phyloP scores from a whole-genome alignment of 371 early-diverging fungal species.

The Zancudomyces culisetae region DNA sequence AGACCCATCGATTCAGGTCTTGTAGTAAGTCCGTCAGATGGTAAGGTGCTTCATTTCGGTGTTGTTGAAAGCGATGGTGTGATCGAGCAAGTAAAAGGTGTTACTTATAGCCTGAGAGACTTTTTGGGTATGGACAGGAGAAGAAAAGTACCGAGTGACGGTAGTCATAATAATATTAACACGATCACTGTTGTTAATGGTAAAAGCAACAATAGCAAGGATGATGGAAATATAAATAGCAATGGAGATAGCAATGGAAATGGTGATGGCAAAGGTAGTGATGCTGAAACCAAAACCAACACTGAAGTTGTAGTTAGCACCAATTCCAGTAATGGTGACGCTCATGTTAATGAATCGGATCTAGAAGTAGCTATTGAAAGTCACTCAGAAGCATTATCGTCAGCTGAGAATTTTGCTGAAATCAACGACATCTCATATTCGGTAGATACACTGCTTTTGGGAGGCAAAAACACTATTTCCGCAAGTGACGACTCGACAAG shows the following conservation, averaged over 20 bases:
- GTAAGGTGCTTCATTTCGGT: conserved; percentile 75
- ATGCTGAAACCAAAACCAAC: neutral
- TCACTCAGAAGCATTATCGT: neutral
- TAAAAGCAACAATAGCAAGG: no score
- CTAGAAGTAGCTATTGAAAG: neutral
- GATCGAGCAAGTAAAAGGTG: conserved; percentile 86
- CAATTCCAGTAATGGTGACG: no score
- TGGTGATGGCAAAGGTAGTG: neutral
- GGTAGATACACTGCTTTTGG: conserved; percentile 14
- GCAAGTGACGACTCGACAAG: neutral
- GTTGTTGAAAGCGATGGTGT: conserved; percentile 38
- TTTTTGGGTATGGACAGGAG: neutral
- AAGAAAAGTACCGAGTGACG: neutral
- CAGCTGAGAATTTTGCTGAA: conserved; percentile 19
- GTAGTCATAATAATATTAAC: no score
- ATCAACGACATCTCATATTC: conserved; percentile 85
- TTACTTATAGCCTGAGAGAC: conserved; percentile 44
- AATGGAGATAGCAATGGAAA: no score
- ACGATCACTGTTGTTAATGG: no score
- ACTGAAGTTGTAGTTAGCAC: no score
- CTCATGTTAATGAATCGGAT: no score
- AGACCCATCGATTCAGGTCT: conserved; percentile 38
- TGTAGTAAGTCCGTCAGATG: conserved; percentile 55
- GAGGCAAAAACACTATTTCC: neutral
- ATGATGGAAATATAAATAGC: no score